Evolutionary conservation across 2,329 filamentous ascomycete species (phyloP).

Genomic region (Gliomastix tumulicola): DNA sequence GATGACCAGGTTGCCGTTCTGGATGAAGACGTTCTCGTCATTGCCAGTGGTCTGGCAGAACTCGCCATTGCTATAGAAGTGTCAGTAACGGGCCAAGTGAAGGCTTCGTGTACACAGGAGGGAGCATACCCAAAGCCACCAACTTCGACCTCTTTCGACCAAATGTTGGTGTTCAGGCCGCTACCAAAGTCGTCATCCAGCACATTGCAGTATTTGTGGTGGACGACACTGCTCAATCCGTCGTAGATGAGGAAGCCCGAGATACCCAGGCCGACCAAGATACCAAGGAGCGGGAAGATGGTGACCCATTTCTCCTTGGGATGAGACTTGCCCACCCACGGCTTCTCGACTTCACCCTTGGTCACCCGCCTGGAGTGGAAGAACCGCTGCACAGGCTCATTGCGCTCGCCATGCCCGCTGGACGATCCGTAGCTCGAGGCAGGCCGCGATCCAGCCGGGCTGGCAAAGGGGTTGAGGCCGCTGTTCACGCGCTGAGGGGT

Average conservation of each 20-base stretch:
- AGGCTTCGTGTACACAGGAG: too few relatives aligned
- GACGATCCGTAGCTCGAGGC: slow-evolving; percentile 39
- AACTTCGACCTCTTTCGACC: slow-evolving; percentile 69
- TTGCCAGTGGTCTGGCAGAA: slow-evolving; percentile 69
- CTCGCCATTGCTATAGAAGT: slow-evolving; percentile 59
- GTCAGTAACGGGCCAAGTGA: slow-evolving; percentile 1
- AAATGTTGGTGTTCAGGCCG: slow-evolving; percentile 53
- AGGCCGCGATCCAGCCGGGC: slow-evolving; percentile 35
- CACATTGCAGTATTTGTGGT: slow-evolving; percentile 66
- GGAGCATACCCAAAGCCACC: slow-evolving; percentile 66
- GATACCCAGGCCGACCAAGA: slow-evolving; percentile 60
- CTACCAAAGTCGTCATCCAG: slow-evolving; percentile 59
- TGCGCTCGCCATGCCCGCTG: slow-evolving; percentile 22
- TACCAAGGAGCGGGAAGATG: slow-evolving; percentile 68
- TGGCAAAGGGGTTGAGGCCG: slow-evolving; percentile 35
- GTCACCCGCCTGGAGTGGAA: slow-evolving; percentile 69
- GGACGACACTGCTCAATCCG: slow-evolving; percentile 62
- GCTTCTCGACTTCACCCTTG: slow-evolving; percentile 68
- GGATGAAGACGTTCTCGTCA: slow-evolving; percentile 68
- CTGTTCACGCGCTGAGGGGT: slow-evolving; percentile 20
- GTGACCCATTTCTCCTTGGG: slow-evolving; percentile 82
- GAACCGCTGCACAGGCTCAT: slow-evolving; percentile 39
- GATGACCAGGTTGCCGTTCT: slow-evolving; percentile 65
- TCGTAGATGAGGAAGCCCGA: slow-evolving; percentile 70
- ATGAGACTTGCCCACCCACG: slow-evolving; percentile 68